Evolutionary conservation across 495 filamentous ascomycete genomes (phyloP).

Genomic region (Parmelia sp.): DNA sequence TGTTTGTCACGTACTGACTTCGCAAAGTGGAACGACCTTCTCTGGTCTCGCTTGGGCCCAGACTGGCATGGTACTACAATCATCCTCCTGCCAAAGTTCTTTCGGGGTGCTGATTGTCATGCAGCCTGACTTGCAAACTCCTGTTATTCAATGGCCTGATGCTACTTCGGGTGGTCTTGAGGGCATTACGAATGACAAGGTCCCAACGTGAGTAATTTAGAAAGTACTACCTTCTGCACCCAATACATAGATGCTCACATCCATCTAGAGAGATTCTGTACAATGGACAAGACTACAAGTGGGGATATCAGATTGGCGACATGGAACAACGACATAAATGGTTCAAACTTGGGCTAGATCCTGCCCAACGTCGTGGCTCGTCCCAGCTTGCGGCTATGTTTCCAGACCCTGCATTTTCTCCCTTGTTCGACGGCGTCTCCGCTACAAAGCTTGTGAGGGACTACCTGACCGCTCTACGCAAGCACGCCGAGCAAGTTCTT

Average conservation of each 20-base stretch:
- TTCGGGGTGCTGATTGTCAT: too few species aligned
- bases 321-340: constrained; percentile 40
- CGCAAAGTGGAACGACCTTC: constrained; percentile 39
- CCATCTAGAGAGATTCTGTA: constrained; percentile 31
- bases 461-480: constrained; percentile 47
- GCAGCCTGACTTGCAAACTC: constrained; percentile 27
- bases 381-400: too few species aligned
- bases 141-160: constrained; percentile 30
- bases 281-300: constrained; percentile 35
- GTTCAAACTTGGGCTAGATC: constrained; percentile 47
- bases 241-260: background rate
- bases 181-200: constrained; percentile 35
- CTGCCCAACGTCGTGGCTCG: constrained; percentile 16
- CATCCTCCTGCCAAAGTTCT: too few species aligned
- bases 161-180: constrained; percentile 21
- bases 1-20: constrained; percentile 31
- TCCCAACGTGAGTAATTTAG: constrained; percentile 27
- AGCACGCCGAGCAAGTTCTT: constrained; percentile 28
- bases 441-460: constrained; percentile 58
- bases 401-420: too few species aligned
- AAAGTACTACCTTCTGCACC: background rate
- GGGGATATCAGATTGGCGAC: constrained; percentile 47
- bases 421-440: constrained; percentile 31
- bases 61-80: constrained; percentile 30
- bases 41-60: constrained; percentile 46